Base-by-base conservation (phyloP, 2,329 filamentous ascomycete species). In the Onygena corvina region DNA sequence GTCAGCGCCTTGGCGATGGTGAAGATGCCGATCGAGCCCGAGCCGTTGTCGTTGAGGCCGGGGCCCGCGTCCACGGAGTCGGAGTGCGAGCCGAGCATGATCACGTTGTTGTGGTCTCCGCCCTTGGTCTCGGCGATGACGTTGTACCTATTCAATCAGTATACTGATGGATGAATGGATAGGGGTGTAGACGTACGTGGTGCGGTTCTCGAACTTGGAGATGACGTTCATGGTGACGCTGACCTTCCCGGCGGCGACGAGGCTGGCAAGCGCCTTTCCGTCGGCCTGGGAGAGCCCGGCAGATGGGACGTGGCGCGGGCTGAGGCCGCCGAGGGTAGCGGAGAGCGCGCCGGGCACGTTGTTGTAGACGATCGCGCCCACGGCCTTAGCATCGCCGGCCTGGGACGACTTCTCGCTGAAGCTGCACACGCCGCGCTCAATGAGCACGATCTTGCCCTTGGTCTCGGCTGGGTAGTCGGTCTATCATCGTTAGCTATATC, bases 31-130 rank as follows among this genome's bases (percentile, higher is more conserved):
- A 80, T 73, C 29, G 75, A 79, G 49, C 84, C 84, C 2, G 80
- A 81, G 42, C 84, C 84, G 58, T 88, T 82, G 57, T 88, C 84
- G 63, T 88, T 88, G 71, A 88, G 86, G 16, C 84, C 84, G 1
- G 79, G 79, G 0, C 79, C 79, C 21, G 70, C 73, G 23, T 71
- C 68, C 16, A 82, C 79, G 4, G 74, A 77, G 64, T 83, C 79
- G 14, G 72, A 74, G 63, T 83, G 79, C 2, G 72, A 77, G 35
- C 78, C 77, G 11, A 81, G 63, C 46, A 76, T 72, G 42, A 82
- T 67, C 29, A 76, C 68, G 58, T 81, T 79, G 54, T 77, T 64
- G 14, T 75, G 72, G 60, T 81, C 75, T 36, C 79, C 79, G 11
- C 63, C 65, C 53, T 72, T 75, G 8, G 77, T 77, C 56, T 78